Conservation (phyloP, 1,139 yeast species). For the Hanseniaspora sp. region DNA sequence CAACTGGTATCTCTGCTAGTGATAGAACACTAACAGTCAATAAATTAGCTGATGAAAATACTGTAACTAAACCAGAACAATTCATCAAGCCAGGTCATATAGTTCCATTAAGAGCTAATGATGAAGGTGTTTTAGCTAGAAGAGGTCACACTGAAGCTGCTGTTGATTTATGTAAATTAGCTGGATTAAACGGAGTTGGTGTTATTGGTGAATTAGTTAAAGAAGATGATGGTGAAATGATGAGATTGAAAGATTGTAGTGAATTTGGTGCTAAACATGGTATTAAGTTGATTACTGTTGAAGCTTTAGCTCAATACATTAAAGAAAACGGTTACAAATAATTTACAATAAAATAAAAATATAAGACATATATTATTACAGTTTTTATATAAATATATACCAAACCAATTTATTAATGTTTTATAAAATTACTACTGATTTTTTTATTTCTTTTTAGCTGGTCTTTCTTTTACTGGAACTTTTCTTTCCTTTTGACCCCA, state of each 20-base stretch:
- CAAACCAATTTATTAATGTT: background rate
- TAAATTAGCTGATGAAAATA: slow-evolving; percentile 50
- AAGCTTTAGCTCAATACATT: slow-evolving; percentile 55
- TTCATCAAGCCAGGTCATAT: slow-evolving; percentile 90
- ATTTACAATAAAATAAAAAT: background rate
- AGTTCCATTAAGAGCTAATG: slow-evolving; percentile 81
- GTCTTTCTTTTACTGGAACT: slow-evolving; percentile 55
- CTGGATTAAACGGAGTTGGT: slow-evolving; percentile 76
- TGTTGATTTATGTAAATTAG: slow-evolving; percentile 69
- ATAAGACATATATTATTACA: too few species aligned
- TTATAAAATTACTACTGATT: background rate
- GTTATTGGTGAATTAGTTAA: slow-evolving; percentile 89
- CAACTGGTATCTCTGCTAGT: slow-evolving; percentile 95
- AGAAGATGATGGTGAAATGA: slow-evolving; percentile 91
- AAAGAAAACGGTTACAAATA: slow-evolving; percentile 16
- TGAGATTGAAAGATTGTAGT: slow-evolving; percentile 79
- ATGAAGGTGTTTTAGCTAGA: slow-evolving; percentile 70
- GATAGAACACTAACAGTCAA: slow-evolving; percentile 82
- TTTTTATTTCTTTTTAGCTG: slow-evolving; percentile 24
- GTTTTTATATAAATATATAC: background rate
- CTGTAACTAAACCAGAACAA: slow-evolving; percentile 41
- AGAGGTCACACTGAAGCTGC: slow-evolving; percentile 98
- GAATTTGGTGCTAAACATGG: slow-evolving; percentile 52
- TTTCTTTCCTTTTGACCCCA: slow-evolving; percentile 62
- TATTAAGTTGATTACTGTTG: slow-evolving; percentile 70